Evolutionary conservation across 2,329 filamentous ascomycete species (phyloP).

Genomic region (Alternaria arborescens): DNA sequence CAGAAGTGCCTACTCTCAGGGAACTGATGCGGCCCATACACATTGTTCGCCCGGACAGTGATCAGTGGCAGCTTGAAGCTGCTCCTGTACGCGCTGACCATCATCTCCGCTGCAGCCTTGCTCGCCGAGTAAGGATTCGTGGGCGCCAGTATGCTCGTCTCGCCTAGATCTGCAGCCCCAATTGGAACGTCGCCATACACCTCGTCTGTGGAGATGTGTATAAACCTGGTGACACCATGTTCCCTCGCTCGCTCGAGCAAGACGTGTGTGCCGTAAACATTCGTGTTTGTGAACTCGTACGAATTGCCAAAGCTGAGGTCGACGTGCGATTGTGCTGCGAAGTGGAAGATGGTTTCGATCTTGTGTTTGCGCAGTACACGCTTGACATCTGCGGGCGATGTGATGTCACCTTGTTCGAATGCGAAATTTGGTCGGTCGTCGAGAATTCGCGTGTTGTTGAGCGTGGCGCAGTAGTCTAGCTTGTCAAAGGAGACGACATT

Average conservation of each 20-base stretch:
- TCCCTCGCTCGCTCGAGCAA: conserved; percentile 79
- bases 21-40: conserved; percentile 85
- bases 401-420: conserved; percentile 83
- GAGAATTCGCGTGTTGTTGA: conserved; percentile 79
- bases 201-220: conserved; percentile 86
- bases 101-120: conserved; percentile 84
- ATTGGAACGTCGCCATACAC: conserved; percentile 83
- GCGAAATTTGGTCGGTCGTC: conserved; percentile 75
- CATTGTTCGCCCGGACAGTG: conserved; percentile 83
- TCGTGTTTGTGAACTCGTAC: conserved; percentile 81
- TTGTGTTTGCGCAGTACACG: conserved; percentile 74
- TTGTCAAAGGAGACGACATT: conserved; percentile 86
- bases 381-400: conserved; percentile 73
- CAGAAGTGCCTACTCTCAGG: conserved; percentile 72
- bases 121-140: conserved; percentile 84
- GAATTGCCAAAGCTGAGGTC: conserved; percentile 85
- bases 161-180: conserved; percentile 74
- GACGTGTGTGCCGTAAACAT: conserved; percentile 85
- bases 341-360: conserved; percentile 83
- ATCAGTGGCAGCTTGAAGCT: conserved; percentile 83
- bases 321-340: conserved; percentile 86
- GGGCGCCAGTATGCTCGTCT: conserved; percentile 77
- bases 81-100: conserved; percentile 86
- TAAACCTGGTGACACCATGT: conserved; percentile 74
- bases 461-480: conserved; percentile 80